A percentile compares a stretch with the other conserved stretches of the same genome.
Evolutionary conservation across 306 rosid species (phyloP).

Genomic region (Vigna reflexopilosa): DNA sequence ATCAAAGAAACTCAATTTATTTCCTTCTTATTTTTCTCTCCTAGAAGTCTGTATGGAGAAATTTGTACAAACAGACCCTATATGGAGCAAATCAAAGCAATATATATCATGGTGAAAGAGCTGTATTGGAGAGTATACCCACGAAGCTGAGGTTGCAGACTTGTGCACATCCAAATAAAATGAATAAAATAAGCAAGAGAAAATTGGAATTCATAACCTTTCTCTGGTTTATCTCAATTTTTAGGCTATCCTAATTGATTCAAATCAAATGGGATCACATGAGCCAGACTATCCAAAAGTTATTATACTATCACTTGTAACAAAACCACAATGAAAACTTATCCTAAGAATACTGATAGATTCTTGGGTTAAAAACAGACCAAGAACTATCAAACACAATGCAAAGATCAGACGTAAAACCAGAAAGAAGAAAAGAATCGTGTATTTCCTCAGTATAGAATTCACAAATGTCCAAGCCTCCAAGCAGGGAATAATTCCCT

Average conservation of each 20-base stretch:
- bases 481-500: too few species aligned
- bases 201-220: background rate
- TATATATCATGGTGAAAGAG: constrained; percentile 10
- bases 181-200: background rate
- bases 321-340: background rate
- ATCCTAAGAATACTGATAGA: background rate
- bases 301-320: background rate
- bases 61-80: background rate
- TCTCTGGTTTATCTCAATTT: background rate
- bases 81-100: constrained; percentile 11
- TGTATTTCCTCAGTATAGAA: too few species aligned
- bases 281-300: background rate
- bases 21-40: too few species aligned
- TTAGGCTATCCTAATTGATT: background rate
- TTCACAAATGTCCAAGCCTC: too few species aligned
- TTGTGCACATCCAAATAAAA: background rate
- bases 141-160: background rate
- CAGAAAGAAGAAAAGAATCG: too few species aligned
- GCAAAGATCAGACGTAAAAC: too few species aligned
- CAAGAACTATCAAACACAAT: too few species aligned
- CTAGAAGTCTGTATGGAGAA: too few species aligned
- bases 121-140: background rate
- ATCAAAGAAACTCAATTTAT: too few species aligned
- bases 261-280: constrained; percentile 18
- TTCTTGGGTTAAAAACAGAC: too few species aligned